These are phyloP conservation scores for Ascochyta koolunga DNA, from an alignment of 2,329 filamentous ascomycete genomes.

Conservation along the genomic window DNA sequence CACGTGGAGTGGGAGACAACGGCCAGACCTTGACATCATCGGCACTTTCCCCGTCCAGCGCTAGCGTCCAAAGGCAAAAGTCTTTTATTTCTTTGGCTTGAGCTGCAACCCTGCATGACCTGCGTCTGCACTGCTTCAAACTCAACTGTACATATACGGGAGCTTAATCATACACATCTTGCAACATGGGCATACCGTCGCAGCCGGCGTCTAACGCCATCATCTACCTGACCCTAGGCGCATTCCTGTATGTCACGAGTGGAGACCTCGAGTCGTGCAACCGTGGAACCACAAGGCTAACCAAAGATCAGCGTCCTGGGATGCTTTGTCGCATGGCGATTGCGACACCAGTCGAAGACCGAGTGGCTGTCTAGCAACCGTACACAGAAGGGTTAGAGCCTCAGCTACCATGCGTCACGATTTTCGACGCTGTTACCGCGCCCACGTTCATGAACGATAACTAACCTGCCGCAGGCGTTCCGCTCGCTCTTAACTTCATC, in stretches of 20 bases:
- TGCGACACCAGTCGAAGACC: conserved; percentile 68
- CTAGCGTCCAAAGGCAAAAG: conserved; percentile 35
- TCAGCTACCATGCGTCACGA: conserved; percentile 13
- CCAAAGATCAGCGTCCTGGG: conserved; percentile 64
- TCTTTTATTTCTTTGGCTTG: conserved; percentile 17
- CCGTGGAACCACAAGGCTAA: conserved; percentile 19
- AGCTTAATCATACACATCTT: conserved; percentile 1
- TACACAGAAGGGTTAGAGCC: conserved; percentile 75
- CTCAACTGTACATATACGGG: conserved; percentile 13
- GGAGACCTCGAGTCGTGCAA: conserved; percentile 1
- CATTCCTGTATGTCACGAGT: conserved; percentile 68
- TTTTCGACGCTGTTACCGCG: conserved; percentile 4
- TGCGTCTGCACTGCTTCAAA: conserved; percentile 12
- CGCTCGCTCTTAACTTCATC: conserved; percentile 86
- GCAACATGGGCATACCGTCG: conserved; percentile 74
- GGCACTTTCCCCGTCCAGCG: conserved; percentile 20
- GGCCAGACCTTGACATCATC: conserved; percentile 25
- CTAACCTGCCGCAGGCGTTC: conserved; percentile 64
- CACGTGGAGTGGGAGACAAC: conserved; percentile 5
- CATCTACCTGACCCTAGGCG: conserved; percentile 79
- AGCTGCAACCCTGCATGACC: conserved; percentile 29
- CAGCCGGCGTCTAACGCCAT: conserved; percentile 79
- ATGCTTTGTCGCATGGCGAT: conserved; percentile 61
- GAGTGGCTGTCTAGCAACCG: conserved; percentile 78
- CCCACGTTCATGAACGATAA: conserved; percentile 16